These are phyloP conservation scores for Physaria fendleri DNA, from an alignment of 345 rosid genomes.

Conservation along the genomic window DNA sequence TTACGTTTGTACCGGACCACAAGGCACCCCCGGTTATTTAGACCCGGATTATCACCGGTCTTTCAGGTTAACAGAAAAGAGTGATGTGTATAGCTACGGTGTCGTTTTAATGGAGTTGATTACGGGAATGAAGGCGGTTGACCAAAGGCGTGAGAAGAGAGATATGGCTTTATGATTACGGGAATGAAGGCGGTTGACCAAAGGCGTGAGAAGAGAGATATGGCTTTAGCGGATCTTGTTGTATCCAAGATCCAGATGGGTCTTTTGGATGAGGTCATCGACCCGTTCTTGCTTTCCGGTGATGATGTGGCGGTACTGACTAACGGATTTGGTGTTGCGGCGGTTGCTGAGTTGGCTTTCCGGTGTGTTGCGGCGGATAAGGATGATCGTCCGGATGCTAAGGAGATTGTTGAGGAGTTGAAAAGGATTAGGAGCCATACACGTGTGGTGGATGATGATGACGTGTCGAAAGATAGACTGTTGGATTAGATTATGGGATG, in stretches of 20 bases:
- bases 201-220: slow-evolving; percentile 63
- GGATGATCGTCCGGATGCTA: slow-evolving; percentile 82
- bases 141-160: slow-evolving; percentile 65
- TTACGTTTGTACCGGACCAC: slow-evolving; percentile 91
- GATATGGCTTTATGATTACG: slow-evolving; percentile 83
- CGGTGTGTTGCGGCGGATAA: slow-evolving; percentile 86
- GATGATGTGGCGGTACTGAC: slow-evolving; percentile 12
- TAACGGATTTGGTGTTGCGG: slow-evolving; percentile 35
- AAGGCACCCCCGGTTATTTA: slow-evolving; percentile 86
- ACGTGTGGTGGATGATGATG: slow-evolving; percentile 23
- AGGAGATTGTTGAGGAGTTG: slow-evolving; percentile 73
- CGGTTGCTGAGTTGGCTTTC: slow-evolving; percentile 89
- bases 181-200: slow-evolving; percentile 89
- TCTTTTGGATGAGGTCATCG: slow-evolving; percentile 57
- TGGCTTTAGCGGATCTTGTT: slow-evolving; percentile 75
- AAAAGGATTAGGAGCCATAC: slow-evolving; percentile 45
- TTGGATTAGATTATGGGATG: slow-evolving; percentile 23
- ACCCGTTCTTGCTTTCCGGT: slow-evolving; percentile 42
- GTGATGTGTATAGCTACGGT: slow-evolving; percentile 86
- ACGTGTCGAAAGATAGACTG: slow-evolving; percentile 26
- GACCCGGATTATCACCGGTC: slow-evolving; percentile 94
- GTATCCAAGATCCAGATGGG: slow-evolving; percentile 87
- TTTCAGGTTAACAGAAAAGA: slow-evolving; percentile 81
- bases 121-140: slow-evolving; percentile 82
- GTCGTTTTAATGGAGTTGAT: slow-evolving; percentile 79